Evolutionary conservation across 805 yeast species (phyloP), one percentile per base, ranked within the genome.

Genomic region (Suhomyces tanzawaensis): DNA sequence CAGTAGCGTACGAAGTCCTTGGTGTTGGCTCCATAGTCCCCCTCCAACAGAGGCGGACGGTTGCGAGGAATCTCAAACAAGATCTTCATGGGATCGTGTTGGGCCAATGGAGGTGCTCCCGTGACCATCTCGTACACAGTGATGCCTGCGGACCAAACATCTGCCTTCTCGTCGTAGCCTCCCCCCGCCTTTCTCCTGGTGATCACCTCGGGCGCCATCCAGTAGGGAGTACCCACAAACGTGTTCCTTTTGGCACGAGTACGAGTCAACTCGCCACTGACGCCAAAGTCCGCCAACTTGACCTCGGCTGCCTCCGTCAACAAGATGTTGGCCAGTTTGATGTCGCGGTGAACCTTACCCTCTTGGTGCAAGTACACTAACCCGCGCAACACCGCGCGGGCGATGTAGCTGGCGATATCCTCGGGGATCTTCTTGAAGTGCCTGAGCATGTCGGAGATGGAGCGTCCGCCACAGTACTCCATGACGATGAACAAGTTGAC

Each of bases 171-270:
- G 53, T 85, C 75, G 58, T 93, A 89, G 1, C 93, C 95, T 7
- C 63, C 58, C 1, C 31, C 35, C 11, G 28, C 27, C 7, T 25
- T 21, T 4, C 37, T 31, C 36, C 74, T 57, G 4, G 69, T 58
- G 30, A 93, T 84, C n/a, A 91, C 85, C 58, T 93, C 99, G 0
- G 99, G 99, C 0, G 99, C 99, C 98, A 91, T 90, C 97, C 97
- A 90, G 60, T 79, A 87, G 11, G 97, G 96, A 0, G 97, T 89
- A 1, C 98, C 98, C 36, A 89, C 96, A 70, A 90, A 82, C 0
- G 96, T 86, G 39, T 76, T 77, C 46, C 82, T 75, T 43, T 71
- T 71, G 16, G 67, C 60, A 36, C 59, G 60, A 1, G 83, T 72
- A 31, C 69, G 62, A 15, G 82, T 74, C 19, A 90, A 69, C 58